Conservation (phyloP, 75 land plant genomes). For the Azolla pinnata region DNA sequence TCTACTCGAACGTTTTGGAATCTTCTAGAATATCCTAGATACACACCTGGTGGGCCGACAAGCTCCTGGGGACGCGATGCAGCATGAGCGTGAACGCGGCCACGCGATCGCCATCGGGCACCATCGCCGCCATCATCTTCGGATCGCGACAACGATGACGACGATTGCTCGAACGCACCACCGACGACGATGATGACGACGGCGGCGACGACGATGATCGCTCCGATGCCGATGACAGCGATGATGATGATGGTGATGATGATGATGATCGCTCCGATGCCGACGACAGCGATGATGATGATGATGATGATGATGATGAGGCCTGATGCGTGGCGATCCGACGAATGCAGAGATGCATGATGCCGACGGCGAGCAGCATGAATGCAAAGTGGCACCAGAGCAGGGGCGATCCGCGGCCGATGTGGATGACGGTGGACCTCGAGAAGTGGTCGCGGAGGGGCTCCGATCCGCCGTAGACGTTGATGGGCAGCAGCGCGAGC, state of each 20-base stretch:
- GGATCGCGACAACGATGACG: too few relatives aligned
- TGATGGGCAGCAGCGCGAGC: conserved; percentile 46
- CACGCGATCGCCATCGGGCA: too few relatives aligned
- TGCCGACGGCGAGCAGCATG: conserved; percentile 37
- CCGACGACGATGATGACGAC: too few relatives aligned
- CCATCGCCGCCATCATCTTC: too few relatives aligned
- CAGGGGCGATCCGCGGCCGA: conserved; percentile 41
- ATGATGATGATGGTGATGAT: too few relatives aligned
- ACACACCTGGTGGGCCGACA: conserved; percentile 43
- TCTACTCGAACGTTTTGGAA: too few relatives aligned
- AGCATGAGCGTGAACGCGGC: conserved; percentile 71
- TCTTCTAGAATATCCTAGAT: too few relatives aligned
- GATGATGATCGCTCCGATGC: conserved; percentile 51
- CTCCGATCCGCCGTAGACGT: conserved; percentile 45
- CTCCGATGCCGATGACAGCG: conserved; percentile 46
- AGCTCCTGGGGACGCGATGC: conserved; percentile 55
- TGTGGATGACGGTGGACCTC: conserved; percentile 53
- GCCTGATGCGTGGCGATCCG: conserved; percentile 34
- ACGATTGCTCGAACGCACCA: too few relatives aligned
- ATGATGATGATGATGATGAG: conserved; percentile 32
- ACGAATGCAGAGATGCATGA: conserved; percentile 51
- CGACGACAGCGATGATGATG: conserved; percentile 29
- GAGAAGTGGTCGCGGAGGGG: conserved; percentile 60
- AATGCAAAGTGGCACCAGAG: conserved; percentile 60
- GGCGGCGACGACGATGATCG: conserved; percentile 31